Percentiles rank a stretch among this genome's conserved stretches.
Evolutionary conservation across 306 rosid species (phyloP).

Genomic region (Sicyos edulis): DNA sequence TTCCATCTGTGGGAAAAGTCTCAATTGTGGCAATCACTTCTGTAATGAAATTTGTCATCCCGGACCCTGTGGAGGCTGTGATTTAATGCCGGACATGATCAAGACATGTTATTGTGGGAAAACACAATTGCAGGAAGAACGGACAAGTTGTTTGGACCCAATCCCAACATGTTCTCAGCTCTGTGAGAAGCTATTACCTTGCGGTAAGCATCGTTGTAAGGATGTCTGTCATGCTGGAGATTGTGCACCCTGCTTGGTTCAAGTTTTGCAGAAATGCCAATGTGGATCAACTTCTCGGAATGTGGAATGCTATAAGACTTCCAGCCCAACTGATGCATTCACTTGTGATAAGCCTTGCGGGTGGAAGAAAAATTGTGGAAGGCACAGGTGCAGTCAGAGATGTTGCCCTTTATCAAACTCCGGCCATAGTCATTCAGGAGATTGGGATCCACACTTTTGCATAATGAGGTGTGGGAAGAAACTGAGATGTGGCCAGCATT

Average conservation of each 20-base stretch:
- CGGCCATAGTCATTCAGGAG: constrained; percentile 30
- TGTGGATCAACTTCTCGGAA: constrained; percentile 61
- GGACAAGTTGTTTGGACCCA: constrained; percentile 71
- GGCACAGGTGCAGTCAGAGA: constrained; percentile 80
- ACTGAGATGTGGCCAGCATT: constrained; percentile 85
- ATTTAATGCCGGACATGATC: constrained; percentile 49
- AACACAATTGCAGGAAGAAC: constrained; percentile 58
- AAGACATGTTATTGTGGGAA: constrained; percentile 82
- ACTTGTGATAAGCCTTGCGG: constrained; percentile 85
- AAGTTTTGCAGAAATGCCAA: constrained; percentile 69
- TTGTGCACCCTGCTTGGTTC: constrained; percentile 68
- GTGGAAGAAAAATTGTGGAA: constrained; percentile 81
- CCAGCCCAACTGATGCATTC: constrained; percentile 38
- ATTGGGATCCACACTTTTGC: constrained; percentile 90
- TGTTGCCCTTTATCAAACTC: constrained; percentile 74
- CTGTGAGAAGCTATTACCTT: constrained; percentile 57
- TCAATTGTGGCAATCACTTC: constrained; percentile 64
- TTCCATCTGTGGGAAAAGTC: constrained; percentile 55
- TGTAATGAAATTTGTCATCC: constrained; percentile 74
- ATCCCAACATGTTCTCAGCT: constrained; percentile 70
- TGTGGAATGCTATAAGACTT: constrained; percentile 70
- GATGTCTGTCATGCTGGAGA: constrained; percentile 70
- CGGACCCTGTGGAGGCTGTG: constrained; percentile 65
- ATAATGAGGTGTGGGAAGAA: constrained; percentile 76
- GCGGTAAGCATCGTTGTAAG: constrained; percentile 55